Evolutionary conservation across 345 rosid species (phyloP), one percentile per base, ranked within the genome.

Genomic region (Salix suchowensis): DNA sequence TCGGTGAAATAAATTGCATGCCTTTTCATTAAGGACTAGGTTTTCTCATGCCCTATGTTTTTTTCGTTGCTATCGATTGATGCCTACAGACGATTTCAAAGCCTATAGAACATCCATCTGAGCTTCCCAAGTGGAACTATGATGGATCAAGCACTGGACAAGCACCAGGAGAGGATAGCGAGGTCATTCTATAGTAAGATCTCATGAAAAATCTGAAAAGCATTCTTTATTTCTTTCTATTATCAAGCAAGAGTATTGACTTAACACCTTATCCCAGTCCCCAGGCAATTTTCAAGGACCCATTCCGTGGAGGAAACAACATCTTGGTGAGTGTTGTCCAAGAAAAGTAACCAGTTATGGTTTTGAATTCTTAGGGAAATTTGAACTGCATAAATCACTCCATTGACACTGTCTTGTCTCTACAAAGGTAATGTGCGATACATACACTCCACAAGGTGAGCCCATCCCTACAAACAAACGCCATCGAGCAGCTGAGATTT

Each of bases 81-180:
- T 12, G 76, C 23, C 36, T 76, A 72, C 80, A 93, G 99, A 93
- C 99, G 42, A 78, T 93, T 58, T 74, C 93, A 74, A 91, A 89
- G 88, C 98, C 97, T 15, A 94, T 93, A 67, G 84, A 86, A 73
- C 94, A 93, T 82, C 99, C 96, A 23, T 93, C 98, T 16, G 98
- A 96, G 85, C 98, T 96, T 74, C 98, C 99, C 36, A 96, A 89
- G 82, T 96, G 99, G 99, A 96, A 96, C 86, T 96, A 89, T 76
- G 99, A 96, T 74, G 99, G 99, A 78, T 96, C 99, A 34, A 96
- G 99, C 78, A 94, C 98, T 0, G 98, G 97, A 79, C 98, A 94
- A 75, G 98, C 98, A 39, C 97, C 94, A 7, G 98, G 98, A 72
- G 97, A 95, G 48, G 98, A 95, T 69, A 96, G 99, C 86, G 99